Percentiles rank a stretch among this genome's conserved stretches.
Evolutionary conservation across 306 rosid genomes (phyloP).

Genomic region (Castanospermum australe): DNA sequence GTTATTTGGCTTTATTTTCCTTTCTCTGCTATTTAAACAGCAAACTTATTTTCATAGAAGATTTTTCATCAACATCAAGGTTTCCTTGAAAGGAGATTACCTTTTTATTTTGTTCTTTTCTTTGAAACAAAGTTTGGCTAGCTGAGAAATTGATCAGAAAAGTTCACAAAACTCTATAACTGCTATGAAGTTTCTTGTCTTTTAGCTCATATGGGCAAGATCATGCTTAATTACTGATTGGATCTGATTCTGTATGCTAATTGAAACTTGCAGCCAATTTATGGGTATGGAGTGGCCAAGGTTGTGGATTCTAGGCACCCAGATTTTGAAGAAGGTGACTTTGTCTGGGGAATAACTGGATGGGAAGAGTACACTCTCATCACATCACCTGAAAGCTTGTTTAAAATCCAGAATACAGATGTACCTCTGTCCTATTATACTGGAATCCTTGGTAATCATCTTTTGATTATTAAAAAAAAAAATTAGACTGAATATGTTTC

Average conservation of each 20-base stretch:
- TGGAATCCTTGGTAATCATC: neutral
- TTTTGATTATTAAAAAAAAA: neutral
- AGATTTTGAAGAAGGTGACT: neutral
- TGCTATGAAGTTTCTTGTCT: no score
- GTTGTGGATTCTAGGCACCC: neutral
- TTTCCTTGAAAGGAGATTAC: no score
- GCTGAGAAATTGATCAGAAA: no score
- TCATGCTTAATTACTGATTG: no score
- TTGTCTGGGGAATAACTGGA: conserved; percentile 7
- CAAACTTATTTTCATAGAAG: no score
- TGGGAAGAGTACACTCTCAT: conserved; percentile 13
- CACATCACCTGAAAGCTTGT: neutral
- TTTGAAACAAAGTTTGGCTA: no score
- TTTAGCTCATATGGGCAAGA: no score
- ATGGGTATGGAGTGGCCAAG: neutral
- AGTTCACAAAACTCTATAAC: no score
- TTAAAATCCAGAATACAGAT: neutral
- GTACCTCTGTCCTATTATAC: neutral
- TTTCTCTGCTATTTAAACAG: neutral
- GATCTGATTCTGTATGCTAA: no score
- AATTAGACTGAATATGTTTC: neutral
- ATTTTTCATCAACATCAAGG: no score
- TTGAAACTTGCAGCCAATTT: neutral
- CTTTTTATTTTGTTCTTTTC: no score
- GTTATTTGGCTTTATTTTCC: neutral